These are phyloP conservation scores for Colletotrichum agaves DNA, from an alignment of 2,329 filamentous ascomycete genomes.

Conservation along the genomic window DNA sequence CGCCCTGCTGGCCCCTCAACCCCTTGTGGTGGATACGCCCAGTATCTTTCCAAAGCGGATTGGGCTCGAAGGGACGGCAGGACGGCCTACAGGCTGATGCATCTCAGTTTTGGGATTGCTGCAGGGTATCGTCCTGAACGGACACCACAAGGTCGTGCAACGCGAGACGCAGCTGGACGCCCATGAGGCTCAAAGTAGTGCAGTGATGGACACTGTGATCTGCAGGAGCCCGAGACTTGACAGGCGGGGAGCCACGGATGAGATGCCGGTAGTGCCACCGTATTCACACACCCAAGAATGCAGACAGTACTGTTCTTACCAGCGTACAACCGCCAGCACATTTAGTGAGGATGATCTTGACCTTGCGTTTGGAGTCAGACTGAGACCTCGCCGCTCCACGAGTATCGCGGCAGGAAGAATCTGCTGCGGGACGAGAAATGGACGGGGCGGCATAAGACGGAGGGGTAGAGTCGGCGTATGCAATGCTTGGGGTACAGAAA, in stretches of 20 bases:
- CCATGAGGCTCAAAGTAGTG: constrained; percentile 34
- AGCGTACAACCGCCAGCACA: background rate
- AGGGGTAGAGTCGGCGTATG: constrained; percentile 8
- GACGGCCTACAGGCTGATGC: background rate
- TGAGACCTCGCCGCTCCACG: background rate
- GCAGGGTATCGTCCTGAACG: constrained; percentile 17
- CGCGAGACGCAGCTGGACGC: constrained; percentile 19
- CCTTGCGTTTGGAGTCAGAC: background rate
- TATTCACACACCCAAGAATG: background rate
- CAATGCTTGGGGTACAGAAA: constrained; percentile 18
- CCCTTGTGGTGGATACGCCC: constrained; percentile 26
- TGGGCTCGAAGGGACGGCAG: background rate
- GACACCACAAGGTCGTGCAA: constrained; percentile 22
- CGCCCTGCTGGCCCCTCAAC: constrained; percentile 18
- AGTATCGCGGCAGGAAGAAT: background rate
- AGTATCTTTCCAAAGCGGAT: background rate
- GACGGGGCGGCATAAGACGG: constrained; percentile 8
- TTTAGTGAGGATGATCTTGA: no score
- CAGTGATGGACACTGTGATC: constrained; percentile 17
- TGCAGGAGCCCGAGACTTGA: constrained; percentile 31
- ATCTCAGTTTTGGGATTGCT: constrained; percentile 14
- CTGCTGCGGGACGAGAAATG: background rate
- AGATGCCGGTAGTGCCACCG: constrained; percentile 21
- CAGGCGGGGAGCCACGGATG: constrained; percentile 29
- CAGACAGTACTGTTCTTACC: background rate